Evolutionary conservation across 352 stramenopile species (phyloP), one percentile per base, ranked within the genome.

Genomic region (Globisporangium cylindrosporum): DNA sequence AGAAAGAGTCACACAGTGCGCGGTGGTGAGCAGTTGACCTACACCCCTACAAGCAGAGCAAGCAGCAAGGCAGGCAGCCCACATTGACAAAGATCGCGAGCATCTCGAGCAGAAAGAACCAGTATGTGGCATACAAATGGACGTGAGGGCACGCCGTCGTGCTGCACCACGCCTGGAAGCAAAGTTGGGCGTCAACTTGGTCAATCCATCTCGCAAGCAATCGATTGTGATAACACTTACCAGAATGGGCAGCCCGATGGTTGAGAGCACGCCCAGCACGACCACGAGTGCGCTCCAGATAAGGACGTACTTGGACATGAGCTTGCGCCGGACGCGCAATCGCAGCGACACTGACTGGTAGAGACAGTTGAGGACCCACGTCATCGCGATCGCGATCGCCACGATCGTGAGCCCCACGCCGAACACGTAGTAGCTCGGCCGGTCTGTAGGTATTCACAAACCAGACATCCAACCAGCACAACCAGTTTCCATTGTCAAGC

Each of bases 321-420:
- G 70, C 0, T 69, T 67, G 9, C 74, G 66, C 14, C 69, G 69
- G 3, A 75, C 69, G 25, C 69, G 73, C 14, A 79, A 73, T 20
- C 67, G 38, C 22, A 59, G 55, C 34, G 78, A 59, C 34, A 71
- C 51, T 4, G 32, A 55, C 64, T 91, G 79, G 68, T 82, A 85
- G 20, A 74, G 34, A 62, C 67, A 74, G 56, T 91, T 91, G 69
- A 78, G 58, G 15, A 72, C 27, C 80, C 80, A 89, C 25, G 77
- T 80, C 27, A 88, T 24, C 4, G 70, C 43, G n/a, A 91, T 74
- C 29, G 75, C 55, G 43, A 81, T 34, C 1, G 79, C 77, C 4
- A 78, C 74, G 57, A 79, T 61, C 6, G 71, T 69, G 9, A 89
- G 68, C 0, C 79, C 81, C 14, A 66, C 62, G 64, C 71, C 76